Evolutionary conservation across 2,329 filamentous ascomycete species (phyloP), one percentile per base, ranked within the genome.

Genomic region (Fusarium coicis): DNA sequence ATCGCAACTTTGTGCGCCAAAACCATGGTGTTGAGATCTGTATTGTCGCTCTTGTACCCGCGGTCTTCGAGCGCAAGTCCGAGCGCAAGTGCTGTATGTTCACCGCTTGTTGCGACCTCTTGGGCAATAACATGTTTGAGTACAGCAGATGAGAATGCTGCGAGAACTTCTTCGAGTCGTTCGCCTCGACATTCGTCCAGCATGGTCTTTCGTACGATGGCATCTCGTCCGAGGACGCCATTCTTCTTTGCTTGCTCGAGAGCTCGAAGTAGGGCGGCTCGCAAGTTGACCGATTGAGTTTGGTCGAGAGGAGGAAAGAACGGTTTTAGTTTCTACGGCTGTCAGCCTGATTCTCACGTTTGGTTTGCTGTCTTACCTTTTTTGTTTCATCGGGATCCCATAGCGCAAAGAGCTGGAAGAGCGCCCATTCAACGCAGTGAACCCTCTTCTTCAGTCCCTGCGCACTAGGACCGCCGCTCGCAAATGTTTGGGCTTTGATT

Each of bases 101-200:
- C 74, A 42, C 80, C 76, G 43, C 81, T 79, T 42, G 82, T 81
- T 26, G 81, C 80, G 44, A 80, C 76, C 43, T 84, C 79, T 46
- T 84, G 83, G 1, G 86, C 84, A 2, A 93, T 82, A 2, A 89
- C 82, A 78, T 92, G 94, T 78, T 93, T 93, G 70, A 98, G 81
- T 2, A 97, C 95, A 1, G 91, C 89, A 19, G 93, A 93, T 3
- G 96, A 98, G 77, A 99, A 97, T 1, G 90, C 87, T 7, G 94
- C 90, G 34, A 98, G 86, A 3, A 97, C 84, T 79, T 99, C 96
- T 79, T 95, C 95, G 61, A 98, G 89, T 72, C 94, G 92, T 61
- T 97, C 95, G 10, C 96, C 96, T 74, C 93, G 95, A 83, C 96
- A 99, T 77, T 99, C 96, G 79, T 99, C 96, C 57, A 99, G 86